These are phyloP conservation scores for Carex kokanica DNA, from an alignment of 176 grass and related monocot genomes.

Conservation along the genomic window DNA sequence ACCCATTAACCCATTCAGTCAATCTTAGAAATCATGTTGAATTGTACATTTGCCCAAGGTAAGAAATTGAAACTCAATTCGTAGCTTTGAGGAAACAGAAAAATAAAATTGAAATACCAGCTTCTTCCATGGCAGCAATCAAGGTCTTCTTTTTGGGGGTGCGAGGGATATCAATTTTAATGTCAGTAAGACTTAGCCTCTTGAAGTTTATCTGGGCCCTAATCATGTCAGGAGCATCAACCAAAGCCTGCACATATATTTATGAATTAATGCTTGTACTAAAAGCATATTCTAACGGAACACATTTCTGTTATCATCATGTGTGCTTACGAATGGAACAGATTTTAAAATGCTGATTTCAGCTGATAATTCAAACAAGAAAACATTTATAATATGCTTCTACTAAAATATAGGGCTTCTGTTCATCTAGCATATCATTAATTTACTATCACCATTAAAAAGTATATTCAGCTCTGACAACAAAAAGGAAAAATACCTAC, in stretches of 20 bases:
- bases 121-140: conserved; percentile 46
- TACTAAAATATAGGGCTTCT: background rate
- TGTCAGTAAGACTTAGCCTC: conserved; percentile 39
- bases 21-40: background rate
- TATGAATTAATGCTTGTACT: background rate
- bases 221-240: conserved; percentile 94
- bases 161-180: conserved; percentile 50
- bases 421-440: background rate
- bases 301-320: background rate
- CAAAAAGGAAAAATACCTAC: background rate
- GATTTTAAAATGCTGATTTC: background rate
- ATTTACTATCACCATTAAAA: background rate
- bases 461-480: background rate
- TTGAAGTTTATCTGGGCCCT: conserved; percentile 97
- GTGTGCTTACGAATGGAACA: background rate
- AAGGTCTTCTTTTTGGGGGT: conserved; percentile 50
- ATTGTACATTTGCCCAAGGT: background rate
- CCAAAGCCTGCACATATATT: conserved; percentile 53
- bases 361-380: background rate
- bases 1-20: background rate
- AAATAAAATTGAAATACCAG: conserved; percentile 26
- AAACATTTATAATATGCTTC: background rate
- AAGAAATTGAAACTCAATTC: background rate
- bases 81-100: background rate
- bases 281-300: background rate